phyloP scores from a whole-genome alignment of 1,284 basidiomycete genomes.

The Cutaneotrichosporon cutaneum region DNA sequence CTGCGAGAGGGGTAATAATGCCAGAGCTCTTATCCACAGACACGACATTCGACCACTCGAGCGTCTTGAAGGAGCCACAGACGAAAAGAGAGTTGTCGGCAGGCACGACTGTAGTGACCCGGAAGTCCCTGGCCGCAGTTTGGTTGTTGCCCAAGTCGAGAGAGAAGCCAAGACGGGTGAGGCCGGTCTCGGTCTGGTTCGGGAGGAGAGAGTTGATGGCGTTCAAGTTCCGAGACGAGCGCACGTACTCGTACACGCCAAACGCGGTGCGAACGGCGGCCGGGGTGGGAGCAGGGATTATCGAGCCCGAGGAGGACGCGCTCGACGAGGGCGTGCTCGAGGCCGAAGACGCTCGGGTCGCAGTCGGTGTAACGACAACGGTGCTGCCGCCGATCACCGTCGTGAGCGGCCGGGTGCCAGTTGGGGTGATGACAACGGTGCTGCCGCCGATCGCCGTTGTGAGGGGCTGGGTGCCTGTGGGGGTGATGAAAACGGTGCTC shows the following conservation, averaged over 20 bases:
- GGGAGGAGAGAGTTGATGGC: constrained; percentile 55
- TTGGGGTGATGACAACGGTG: background rate
- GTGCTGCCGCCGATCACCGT: background rate
- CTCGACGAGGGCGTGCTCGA: constrained; percentile 8
- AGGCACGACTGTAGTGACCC: constrained; percentile 62
- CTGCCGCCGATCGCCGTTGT: background rate
- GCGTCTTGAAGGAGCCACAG: constrained; percentile 71
- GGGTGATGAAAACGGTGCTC: background rate
- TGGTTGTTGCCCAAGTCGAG: constrained; percentile 54
- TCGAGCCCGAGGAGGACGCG: constrained; percentile 25
- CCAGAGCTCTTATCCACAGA: constrained; percentile 62
- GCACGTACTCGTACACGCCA: constrained; percentile 46
- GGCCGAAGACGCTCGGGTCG: background rate
- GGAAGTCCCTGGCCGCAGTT: constrained; percentile 49
- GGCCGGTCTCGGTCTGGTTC: constrained; percentile 68
- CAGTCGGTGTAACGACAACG: background rate
- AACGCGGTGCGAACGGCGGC: constrained; percentile 30
- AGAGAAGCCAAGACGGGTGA: constrained; percentile 65
- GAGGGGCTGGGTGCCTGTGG: background rate
- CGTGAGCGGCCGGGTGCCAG: background rate
- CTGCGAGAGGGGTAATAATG: constrained; percentile 55
- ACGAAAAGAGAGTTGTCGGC: constrained; percentile 68
- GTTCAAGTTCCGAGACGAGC: constrained; percentile 31
- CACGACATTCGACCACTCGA: constrained; percentile 67
- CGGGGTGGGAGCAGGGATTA: constrained; percentile 19